Conservation (phyloP, 208 protist genomes). For the Leishmania lainsoni region DNA sequence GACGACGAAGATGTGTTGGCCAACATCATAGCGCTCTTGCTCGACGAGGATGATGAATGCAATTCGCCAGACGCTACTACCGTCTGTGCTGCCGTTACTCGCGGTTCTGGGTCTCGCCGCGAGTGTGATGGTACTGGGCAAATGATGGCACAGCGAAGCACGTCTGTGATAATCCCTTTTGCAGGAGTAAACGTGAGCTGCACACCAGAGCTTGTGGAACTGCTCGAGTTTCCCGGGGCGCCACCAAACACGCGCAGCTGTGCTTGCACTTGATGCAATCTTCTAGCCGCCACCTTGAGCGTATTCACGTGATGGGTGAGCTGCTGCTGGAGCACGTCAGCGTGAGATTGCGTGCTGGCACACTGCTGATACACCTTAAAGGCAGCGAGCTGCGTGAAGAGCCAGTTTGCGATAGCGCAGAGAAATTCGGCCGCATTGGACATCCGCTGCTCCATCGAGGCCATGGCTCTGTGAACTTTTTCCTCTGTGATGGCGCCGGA, state of each 20-base stretch:
- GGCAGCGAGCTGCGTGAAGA: constrained; percentile 43
- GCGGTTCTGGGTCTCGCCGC: not conserved
- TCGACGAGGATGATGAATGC: not conserved
- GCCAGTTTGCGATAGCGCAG: constrained; percentile 43
- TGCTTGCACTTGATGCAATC: constrained; percentile 42
- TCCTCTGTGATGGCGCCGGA: constrained; percentile 18
- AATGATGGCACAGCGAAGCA: constrained; percentile 45
- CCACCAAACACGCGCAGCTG: constrained; percentile 34
- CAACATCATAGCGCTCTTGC: not conserved
- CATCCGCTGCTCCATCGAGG: constrained; percentile 2
- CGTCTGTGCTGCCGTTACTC: not conserved
- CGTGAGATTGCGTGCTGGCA: constrained; percentile 41
- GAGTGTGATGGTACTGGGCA: constrained; percentile 10
- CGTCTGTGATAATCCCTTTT: constrained; percentile 19
- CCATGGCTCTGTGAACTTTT: constrained; percentile 20
- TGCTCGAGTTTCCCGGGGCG: not conserved
- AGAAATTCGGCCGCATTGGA: constrained; percentile 13
- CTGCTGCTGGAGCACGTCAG: constrained; percentile 43
- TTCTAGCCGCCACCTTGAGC: constrained; percentile 38
- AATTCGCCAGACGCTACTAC: not conserved
- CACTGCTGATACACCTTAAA: constrained; percentile 42
- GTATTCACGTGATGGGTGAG: constrained; percentile 44
- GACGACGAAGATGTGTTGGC: not conserved
- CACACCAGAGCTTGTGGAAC: not conserved
- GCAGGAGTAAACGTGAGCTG: constrained; percentile 37